Conservation (phyloP, 2,329 filamentous ascomycete species). For the Helotiales sp. region DNA sequence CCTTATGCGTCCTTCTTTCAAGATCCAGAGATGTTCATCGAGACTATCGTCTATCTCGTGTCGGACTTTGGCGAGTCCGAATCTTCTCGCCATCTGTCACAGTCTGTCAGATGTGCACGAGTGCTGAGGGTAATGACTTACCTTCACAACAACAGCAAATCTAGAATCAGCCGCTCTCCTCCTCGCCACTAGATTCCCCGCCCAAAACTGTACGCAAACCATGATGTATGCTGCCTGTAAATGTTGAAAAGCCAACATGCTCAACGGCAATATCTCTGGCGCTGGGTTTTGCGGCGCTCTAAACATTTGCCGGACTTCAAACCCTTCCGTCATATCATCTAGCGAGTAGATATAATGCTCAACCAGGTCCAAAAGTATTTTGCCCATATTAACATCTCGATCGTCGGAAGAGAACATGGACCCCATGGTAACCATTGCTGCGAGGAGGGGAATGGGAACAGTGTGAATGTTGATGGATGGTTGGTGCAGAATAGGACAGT, state of each 20-base stretch:
- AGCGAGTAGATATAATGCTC: constrained; percentile 45
- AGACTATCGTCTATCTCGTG: constrained; percentile 40
- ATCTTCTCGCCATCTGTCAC: constrained; percentile 39
- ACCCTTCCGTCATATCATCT: constrained; percentile 41
- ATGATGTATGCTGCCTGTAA: constrained; percentile 45
- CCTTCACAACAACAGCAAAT: constrained; percentile 44
- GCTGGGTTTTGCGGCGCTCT: constrained; percentile 26
- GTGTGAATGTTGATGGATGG: constrained; percentile 42
- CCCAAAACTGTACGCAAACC: constrained; percentile 44
- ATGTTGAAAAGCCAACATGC: constrained; percentile 37
- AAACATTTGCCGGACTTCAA: constrained; percentile 39
- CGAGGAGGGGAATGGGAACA: constrained; percentile 39
- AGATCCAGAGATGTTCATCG: constrained; percentile 43
- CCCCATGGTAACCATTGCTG: constrained; percentile 43
- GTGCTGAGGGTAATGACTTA: constrained; percentile 19
- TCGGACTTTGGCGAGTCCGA: constrained; percentile 38
- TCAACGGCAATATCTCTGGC: constrained; percentile 33
- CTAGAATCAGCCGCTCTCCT: constrained; percentile 44
- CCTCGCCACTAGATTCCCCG: constrained; percentile 38
- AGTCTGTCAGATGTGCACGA: background rate
- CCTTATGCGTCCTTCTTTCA: constrained; percentile 45
- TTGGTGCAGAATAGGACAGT: constrained; percentile 43
- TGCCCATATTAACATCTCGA: constrained; percentile 39
- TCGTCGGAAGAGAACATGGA: constrained; percentile 45
- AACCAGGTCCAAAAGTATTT: constrained; percentile 42